Base-by-base conservation (phyloP, 2,329 filamentous ascomycete species). In the Amauroascus niger region DNA sequence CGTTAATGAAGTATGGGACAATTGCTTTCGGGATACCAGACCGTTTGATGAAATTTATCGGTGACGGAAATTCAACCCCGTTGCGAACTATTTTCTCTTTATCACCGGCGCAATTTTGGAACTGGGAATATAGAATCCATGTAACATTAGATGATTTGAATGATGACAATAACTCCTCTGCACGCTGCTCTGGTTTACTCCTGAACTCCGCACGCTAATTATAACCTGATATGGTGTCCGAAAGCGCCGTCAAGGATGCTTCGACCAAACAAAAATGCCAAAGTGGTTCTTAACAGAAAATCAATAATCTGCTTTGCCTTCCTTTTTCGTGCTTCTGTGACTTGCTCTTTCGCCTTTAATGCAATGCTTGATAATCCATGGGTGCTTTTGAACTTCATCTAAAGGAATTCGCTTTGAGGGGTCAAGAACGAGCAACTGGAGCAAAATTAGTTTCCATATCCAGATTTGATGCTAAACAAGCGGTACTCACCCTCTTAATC, bases 1-100 rank as follows among this genome's bases (percentile, higher is more conserved):
- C 24, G 88, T 98, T 55, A 93, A 97, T 70, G 85, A 95, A 70
- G 93, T 98, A n/a, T 98, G 91, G 88, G 90, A 95, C 61, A 96
- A 89, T 63, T 98, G 93, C 70, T 98, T 95, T 68, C 76, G 81
- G 49, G 93, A 98, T 71, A 97, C 91, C 3, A 78, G 93, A 64
- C 93, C 93, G 1, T 98, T 98, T 71, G 89, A 97, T 69, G 91
- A 97, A 68, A 89, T 98, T 51, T 98, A 95, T 69, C 83, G 88
- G 65, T 76, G 63, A 72, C 59, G 26, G 33, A 35, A 13, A 1
- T 16, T 14, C 30, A 24, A 24, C 9, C 35, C 16, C 2, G 8
- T n/a, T 26, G n/a, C 14, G 8, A 11, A 28, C 7, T 6, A 43
- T 20, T 6, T 13, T 9, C 22, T 22, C 16, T n/a, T 40, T 20